These are phyloP conservation scores for Penicillium canariense DNA, from an alignment of 495 filamentous ascomycete genomes.

Conservation along the genomic window DNA sequence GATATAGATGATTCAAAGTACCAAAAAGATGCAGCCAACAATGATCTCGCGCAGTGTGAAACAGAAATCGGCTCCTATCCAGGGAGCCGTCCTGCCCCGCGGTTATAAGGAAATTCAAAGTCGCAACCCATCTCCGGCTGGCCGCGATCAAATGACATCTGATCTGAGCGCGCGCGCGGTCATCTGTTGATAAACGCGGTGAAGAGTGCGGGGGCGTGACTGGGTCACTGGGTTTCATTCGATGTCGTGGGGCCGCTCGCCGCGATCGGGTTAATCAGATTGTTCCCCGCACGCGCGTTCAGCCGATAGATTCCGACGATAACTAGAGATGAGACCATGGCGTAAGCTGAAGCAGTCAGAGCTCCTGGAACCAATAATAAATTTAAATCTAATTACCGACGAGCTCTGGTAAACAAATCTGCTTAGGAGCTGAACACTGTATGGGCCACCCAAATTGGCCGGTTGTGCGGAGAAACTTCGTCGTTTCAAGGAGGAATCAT, in stretches of 20 bases:
- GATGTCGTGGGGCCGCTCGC: conserved; percentile 3
- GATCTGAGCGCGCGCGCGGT: conserved; percentile 13
- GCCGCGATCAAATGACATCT: conserved; percentile 21
- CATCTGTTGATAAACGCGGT: conserved; percentile 17
- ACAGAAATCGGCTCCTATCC: background rate
- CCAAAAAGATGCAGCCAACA: background rate
- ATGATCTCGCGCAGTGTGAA: background rate
- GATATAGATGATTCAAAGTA: background rate
- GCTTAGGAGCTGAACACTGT: too few species aligned
- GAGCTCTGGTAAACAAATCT: background rate
- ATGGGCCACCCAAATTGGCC: too few species aligned
- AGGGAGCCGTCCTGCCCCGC: background rate
- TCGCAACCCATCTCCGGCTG: background rate
- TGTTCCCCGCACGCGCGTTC: conserved; percentile 1
- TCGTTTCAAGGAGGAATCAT: too few species aligned
- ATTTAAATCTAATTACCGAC: background rate
- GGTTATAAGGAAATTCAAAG: conserved; percentile 3
- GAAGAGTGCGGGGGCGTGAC: conserved; percentile 18
- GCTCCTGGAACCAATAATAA: background rate
- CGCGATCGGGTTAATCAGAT: background rate
- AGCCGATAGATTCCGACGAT: conserved; percentile 3
- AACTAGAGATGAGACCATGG: background rate
- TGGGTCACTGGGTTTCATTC: conserved; percentile 17
- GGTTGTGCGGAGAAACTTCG: too few species aligned
- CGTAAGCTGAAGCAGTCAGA: too few species aligned